Base-by-base conservation (phyloP, 2,329 filamentous ascomycete species). In the Leptographium wingfieldii region DNA sequence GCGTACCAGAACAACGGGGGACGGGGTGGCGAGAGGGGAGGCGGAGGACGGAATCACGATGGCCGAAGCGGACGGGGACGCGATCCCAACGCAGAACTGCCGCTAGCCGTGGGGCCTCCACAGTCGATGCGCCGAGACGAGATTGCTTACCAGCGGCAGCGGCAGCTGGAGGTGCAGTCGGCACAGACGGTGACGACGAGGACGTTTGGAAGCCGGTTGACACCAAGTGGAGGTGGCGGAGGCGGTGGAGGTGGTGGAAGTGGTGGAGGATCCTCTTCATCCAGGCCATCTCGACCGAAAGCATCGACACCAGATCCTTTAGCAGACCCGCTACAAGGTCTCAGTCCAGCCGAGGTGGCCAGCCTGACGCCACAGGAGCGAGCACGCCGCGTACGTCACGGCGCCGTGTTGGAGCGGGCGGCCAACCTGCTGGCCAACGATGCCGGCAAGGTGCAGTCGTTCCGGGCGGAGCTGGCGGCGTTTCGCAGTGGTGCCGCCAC, bases 91-190 rank as follows among this genome's bases (percentile, higher is more conserved):
- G 81, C 88, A 0, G 92, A 96, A 65, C 53, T 57, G 40, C 80
- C 88, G 25, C 73, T 92, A 29, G 88, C 90, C 4, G 76, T 82
- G 6, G 88, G 87, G 38, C 90, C 88, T 59, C 87, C 88, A 1
- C 90, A 94, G 65, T 86, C 90, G 1, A 71, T 96, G 68, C 82
- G 88, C 56, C 79, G 94, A 69, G 94, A 95, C 64, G 90, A 97
- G 72, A 75, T 96, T 58, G 92, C 94, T 2, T 95, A 90, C 70
- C 92, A 97, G 69, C 81, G 94, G 56, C 90, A 95, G 68, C 85
- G 94, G 57, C 90, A 95, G 68, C 85, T 95, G 78, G 92, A 91
- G 49, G 90, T 97, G 56, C 91, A 95, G 66, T 92, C 86, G 56
- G 86, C 90, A 0, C 90, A 95, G 68, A 90, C 90, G 0, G 81